Evolutionary conservation across 2,329 filamentous ascomycete species (phyloP), one percentile per base, ranked within the genome.

Genomic region (Claviceps cyperi): DNA sequence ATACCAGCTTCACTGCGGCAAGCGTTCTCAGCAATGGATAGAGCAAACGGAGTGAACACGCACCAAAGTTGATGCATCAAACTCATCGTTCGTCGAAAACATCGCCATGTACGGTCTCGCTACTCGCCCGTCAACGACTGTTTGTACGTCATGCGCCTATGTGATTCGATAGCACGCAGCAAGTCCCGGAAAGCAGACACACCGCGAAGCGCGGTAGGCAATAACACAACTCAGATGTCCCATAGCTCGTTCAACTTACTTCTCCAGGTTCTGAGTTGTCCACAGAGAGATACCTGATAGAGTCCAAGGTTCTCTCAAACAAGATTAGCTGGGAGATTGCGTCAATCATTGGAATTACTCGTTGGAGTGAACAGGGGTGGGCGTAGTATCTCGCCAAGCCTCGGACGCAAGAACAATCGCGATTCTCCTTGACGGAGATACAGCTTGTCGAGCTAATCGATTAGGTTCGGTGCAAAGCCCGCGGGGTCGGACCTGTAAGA

Each of bases 251-350:
- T 36, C 35, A 52, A 46, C 21, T 48, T 49, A 4, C 50, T 37
- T 28, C 52, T 52, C 35, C 60, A 60, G 2, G 50, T 50, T 53
- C 51, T 1, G 55, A 52, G 45, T 60, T 58, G 11, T 59, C 57
- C 2, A 52, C n/a, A 1, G 55, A 44, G 13, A 58, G 55, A 15
- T 32, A 22, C 39, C 24, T 28, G 28, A 11, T 11, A 32, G 28
- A 32, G 48, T 21, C 35, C 48, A 35, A 22, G 45, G 4, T 56
- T 50, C 38, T 50, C 38, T 59, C 57, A 43, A 61, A 59, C 8
- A 60, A 47, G 2, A 48, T 46, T 13, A 59, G 46, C 49, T 59
- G 53, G 36, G 53, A 55, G 13, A 47, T 50, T 44, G 47, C 38
- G 60, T 54, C 1, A 50, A 41, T 1, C 9, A 19, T 22, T 52